Evolutionary conservation across 2,329 filamentous ascomycete genomes (phyloP), one percentile per base, ranked within the genome.

Genomic region (Akanthomyces lecanii): DNA sequence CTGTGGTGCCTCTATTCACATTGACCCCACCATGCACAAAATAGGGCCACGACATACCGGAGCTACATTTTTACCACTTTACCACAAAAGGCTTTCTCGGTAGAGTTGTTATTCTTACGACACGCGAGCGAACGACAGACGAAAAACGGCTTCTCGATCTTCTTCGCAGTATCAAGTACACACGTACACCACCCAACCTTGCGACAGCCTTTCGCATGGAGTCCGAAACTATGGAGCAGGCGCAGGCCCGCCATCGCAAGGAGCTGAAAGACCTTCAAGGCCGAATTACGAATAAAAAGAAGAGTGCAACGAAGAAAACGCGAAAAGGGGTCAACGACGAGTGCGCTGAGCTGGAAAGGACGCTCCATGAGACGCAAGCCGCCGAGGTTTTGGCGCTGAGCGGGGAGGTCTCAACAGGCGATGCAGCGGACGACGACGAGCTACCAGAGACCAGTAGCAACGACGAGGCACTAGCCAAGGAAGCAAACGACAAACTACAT

Each of bases 281-380:
- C 57, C 88, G 89, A 64, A 87, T 96, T 71, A 97, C 91, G 5
- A 92, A 89, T 77, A 98, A 97, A 83, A 99, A 97, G 82, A 98
- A 97, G 81, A 89, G 90, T 69, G 93, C 95, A 18, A 96, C 89
- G 53, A 99, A 98, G 78, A 92, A 87, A 85, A 93, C 83, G 69
- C 85, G 79, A 71, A 91, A 89, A 73, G 87, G 88, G 33, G 81
- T 94, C 71, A 91, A 89, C 47, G 82, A 89, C 59, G 90, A 94
- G 72, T 92, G 91, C 68, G 88, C 89, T 65, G 81, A 84, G 60
- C 79, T 92, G 67, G 90, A 94, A 74, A 79, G 84, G 8, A 77
- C 85, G 62, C 72, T 91, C 48, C 86, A 85, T 66, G 88, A 90
- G 70, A 81, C 82, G 67, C 91, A 95, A 62, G 82, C 81, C 12